Base-by-base conservation (phyloP, 2,329 filamentous ascomycete species). In the Parafenestella ontariensis region DNA sequence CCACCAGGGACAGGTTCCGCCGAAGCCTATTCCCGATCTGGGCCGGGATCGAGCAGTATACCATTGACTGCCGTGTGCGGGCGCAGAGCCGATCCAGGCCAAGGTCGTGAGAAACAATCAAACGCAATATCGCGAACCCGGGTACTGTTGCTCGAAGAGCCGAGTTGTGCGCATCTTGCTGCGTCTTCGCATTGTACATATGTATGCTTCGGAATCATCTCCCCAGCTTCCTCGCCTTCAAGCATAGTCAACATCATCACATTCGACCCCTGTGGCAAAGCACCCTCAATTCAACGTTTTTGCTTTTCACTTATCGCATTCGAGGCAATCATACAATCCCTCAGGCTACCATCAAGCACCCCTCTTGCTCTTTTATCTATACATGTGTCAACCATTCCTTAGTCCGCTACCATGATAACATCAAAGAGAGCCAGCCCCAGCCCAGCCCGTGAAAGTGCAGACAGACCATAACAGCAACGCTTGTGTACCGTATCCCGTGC, bases 81-180 rank as follows among this genome's bases (percentile, higher is more conserved):
- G 21, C 33, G 36, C 37, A 31, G 49, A 58, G 61, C 54, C 56
- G 51, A 59, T 54, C 49, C 58, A 62, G 62, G 63, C 49, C 48
- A 52, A 24, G 44, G 28, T 37, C 21, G 36, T 46, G 40, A 33
- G 23, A 11, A 18, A 29, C 41, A 34, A 46, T 46, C 36, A 44
- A 41, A 9, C 36, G 24, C n/a, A 18, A 43, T 41, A 46, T 47
- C 40, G 49, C 26, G 33, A 40, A 29, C 43, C 39, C 31, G 37
- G 29, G 49, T 48, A 44, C 26, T 52, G 39, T 26, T 49, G 18
- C 3, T 42, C 15, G 36, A 20, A 17, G 47, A 48, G 51, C 46
- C 29, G 46, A 49, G 33, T 43, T 21, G 36, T 21, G 11, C 36
- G 13, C 10, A 21, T 39, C 17, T 39, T 13, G 18, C 9, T 21